phyloP scores from a whole-genome alignment of 139 green algal species.

The Micromonas pusilla region DNA sequence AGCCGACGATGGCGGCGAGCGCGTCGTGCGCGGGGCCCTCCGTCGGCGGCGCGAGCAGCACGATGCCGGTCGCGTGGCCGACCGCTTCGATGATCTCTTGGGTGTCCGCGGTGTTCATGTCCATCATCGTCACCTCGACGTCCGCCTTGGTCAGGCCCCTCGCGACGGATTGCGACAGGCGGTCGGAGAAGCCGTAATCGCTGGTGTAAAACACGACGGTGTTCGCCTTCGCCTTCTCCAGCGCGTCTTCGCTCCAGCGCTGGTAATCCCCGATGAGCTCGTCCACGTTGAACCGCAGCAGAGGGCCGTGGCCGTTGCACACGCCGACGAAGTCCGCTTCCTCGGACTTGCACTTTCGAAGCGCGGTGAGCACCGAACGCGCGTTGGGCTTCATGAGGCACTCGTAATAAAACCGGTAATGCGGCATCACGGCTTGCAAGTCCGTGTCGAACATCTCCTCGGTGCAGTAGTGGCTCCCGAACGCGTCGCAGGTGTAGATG shows the following conservation, averaged over 20 bases:
- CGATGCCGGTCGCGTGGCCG: conserved; percentile 54
- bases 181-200: conserved; percentile 91
- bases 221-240: conserved; percentile 56
- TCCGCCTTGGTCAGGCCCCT: conserved; percentile 87
- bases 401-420: conserved; percentile 95
- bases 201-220: conserved; percentile 77
- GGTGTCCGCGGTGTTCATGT: conserved; percentile 67
- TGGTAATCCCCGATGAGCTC: conserved; percentile 63
- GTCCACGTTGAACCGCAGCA: conserved; percentile 52
- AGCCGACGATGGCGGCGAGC: conserved; percentile 60
- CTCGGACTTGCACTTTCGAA: conserved; percentile 60
- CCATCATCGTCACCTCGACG: conserved; percentile 80
- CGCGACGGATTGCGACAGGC: conserved; percentile 84
- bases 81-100: conserved; percentile 74
- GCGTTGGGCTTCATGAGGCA: conserved; percentile 96
- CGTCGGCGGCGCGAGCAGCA: conserved; percentile 64
- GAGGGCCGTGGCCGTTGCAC: conserved; percentile 69
- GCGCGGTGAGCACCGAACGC: conserved; percentile 70
- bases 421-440: conserved; percentile 40
- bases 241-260: conserved; percentile 58
- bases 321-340: conserved; percentile 56
- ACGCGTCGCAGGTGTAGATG: conserved; percentile 96
- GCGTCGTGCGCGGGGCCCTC: conserved; percentile 40
- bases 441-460: conserved; percentile 55
- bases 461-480: conserved; percentile 90